Conservation (phyloP, 2,329 filamentous ascomycete genomes). For the Fusarium circinatum region DNA sequence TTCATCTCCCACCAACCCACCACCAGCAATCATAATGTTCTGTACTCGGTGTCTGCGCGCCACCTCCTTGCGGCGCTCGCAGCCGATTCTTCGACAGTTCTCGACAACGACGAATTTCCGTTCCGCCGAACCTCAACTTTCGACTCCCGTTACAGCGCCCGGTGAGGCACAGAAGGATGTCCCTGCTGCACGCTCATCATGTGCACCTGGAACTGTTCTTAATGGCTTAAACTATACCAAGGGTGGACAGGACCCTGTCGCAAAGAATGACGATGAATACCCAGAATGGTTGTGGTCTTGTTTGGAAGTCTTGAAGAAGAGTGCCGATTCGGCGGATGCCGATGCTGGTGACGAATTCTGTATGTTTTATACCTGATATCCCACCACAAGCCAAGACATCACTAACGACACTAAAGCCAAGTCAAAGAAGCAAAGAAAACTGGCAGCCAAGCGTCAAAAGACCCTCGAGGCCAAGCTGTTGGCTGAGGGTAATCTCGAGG, state of each 20-base stretch:
- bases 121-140: conserved; percentile 52
- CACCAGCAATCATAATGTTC: conserved; percentile 50
- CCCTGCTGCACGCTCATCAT: conserved; percentile 57
- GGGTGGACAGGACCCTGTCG: conserved; percentile 76
- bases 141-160: conserved; percentile 47
- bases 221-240: conserved; percentile 83
- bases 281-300: conserved; percentile 83
- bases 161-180: conserved; percentile 48
- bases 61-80: conserved; percentile 46
- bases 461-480: conserved; percentile 67
- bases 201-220: conserved; percentile 75
- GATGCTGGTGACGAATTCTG: conserved; percentile 81
- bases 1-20: conserved; percentile 41
- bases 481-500: conserved; percentile 72
- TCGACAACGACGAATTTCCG: conserved; percentile 52
- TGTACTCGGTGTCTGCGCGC: conserved; percentile 62
- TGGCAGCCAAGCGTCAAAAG: conserved; percentile 74
- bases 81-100: conserved; percentile 51
- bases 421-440: conserved; percentile 81
- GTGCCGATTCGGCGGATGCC: conserved; percentile 58
- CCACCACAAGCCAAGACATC: not conserved
- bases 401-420: conserved; percentile 66
- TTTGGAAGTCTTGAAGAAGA: conserved; percentile 70
- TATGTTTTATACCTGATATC: conserved; percentile 57
- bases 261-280: conserved; percentile 79